Evolutionary conservation across 345 rosid genomes (phyloP).

Genomic region (Pseudoturritis turrita): DNA sequence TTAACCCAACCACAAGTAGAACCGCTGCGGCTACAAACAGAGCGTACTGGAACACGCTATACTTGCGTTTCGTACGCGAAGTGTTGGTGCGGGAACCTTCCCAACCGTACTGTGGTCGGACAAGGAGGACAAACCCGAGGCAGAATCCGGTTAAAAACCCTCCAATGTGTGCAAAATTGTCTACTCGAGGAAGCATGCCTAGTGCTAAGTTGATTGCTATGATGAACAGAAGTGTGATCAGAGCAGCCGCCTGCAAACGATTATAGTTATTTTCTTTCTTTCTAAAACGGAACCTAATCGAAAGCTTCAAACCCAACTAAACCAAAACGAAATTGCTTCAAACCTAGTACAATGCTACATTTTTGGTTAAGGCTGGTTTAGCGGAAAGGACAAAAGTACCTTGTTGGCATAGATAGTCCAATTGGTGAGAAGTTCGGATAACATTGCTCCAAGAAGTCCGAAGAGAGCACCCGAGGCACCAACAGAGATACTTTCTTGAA

Average conservation of each 20-base stretch:
- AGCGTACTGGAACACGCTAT: conserved; percentile 72
- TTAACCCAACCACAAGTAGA: conserved; percentile 63
- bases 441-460: conserved; percentile 95
- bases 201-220: conserved; percentile 66
- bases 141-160: conserved; percentile 75
- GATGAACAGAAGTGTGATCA: conserved; percentile 58
- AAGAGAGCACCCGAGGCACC: conserved; percentile 99
- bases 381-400: conserved; percentile 35
- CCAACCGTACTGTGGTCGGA: conserved; percentile 86
- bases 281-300: background rate
- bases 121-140: conserved; percentile 59
- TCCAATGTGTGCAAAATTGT: conserved; percentile 92
- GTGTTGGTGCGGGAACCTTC: conserved; percentile 38
- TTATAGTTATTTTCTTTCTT: no score
- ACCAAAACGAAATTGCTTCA: background rate
- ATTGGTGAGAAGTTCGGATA: conserved; percentile 91
- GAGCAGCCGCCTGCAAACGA: conserved; percentile 66
- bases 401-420: conserved; percentile 93
- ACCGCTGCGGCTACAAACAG: conserved; percentile 41
- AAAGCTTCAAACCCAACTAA: background rate
- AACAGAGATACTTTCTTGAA: conserved; percentile 66
- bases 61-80: conserved; percentile 52
- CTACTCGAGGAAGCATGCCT: conserved; percentile 89
- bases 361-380: background rate
- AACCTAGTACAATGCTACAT: background rate